Conservation (phyloP, 2,329 filamentous ascomycete species). For the Aspergillus clavatus region DNA sequence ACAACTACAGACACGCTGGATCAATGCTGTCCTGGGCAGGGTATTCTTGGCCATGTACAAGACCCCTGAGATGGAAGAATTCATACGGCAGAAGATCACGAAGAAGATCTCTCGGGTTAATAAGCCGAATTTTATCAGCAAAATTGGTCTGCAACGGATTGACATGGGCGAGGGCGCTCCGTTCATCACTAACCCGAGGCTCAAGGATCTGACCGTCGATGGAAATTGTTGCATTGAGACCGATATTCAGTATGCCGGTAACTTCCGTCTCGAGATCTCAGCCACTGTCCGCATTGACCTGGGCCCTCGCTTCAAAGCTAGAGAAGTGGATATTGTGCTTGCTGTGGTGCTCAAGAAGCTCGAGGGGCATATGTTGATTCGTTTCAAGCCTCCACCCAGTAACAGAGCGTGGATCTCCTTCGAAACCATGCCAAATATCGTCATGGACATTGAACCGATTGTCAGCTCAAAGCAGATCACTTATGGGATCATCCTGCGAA, state of each 20-base stretch:
- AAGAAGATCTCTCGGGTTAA: conserved; percentile 96
- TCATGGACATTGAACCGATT: conserved; percentile 90
- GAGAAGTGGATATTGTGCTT: conserved; percentile 84
- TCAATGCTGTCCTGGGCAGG: conserved; percentile 85
- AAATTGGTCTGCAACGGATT: conserved; percentile 75
- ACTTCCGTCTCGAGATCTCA: conserved; percentile 82
- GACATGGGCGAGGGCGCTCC: conserved; percentile 83
- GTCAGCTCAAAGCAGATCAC: conserved; percentile 94
- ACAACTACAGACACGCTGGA: conserved; percentile 82
- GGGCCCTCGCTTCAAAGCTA: conserved; percentile 78
- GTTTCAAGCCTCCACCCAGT: conserved; percentile 90
- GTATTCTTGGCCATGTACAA: conserved; percentile 85
- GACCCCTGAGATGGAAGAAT: conserved; percentile 72
- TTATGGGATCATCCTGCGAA: conserved; percentile 82
- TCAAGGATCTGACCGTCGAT: conserved; percentile 86
- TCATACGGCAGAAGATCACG: conserved; percentile 78
- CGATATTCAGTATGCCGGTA: conserved; percentile 83
- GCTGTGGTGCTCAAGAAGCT: conserved; percentile 80
- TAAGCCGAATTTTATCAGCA: conserved; percentile 82
- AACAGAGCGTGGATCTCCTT: conserved; percentile 97
- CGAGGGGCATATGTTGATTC: conserved; percentile 77
- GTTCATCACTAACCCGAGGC: conserved; percentile 78
- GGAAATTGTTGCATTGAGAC: conserved; percentile 84
- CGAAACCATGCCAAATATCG: conserved; percentile 87
- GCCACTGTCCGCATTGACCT: conserved; percentile 91